Evolutionary conservation across 108 stramenopile species (phyloP), one percentile per base, ranked within the genome.

Genomic region (Fragilaria radians): DNA sequence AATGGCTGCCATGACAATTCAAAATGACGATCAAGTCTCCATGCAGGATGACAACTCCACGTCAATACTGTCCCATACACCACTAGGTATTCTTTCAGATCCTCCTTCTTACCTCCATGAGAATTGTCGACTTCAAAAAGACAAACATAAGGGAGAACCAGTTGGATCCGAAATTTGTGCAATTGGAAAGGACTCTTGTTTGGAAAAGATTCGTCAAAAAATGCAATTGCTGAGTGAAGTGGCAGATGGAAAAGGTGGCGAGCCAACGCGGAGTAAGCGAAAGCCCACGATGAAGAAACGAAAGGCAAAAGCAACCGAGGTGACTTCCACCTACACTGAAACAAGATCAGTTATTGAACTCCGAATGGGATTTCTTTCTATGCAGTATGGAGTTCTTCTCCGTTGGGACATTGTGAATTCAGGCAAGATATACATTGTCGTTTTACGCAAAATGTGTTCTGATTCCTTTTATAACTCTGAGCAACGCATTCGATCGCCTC

Each of bases 361-460:
- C 22, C 62, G 66, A 3, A 49, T 83, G 73, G 82, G 82, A 28
- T 83, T 83, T 54, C 47, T 83, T 34, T 75, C 76, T 7, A 68
- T 83, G 70, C 66, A 74, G 42, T 83, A 83, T 64, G 82, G 82
- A 19, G 42, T 83, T 1, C 47, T 83, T 45, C 31, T 83, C 28
- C 68, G 66, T 46, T 83, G 82, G 82, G 77, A 83, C 25, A 28
- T 24, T 14, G 27, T 30, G 2, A 31, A 19, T 24, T 73, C 74
- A 5, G 70, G 70, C 2, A 56, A 70, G 62, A 57, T 79, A 45
- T 51, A 66, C 1, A 54, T 80, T 34, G 67, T 83, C 46, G 66
- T 70, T 22, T 42, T 83, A 52, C 65, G 82, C 32, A 83, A 83
- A 54, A 77, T 83, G 78, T 83, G 82, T 59, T 58, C 77, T 45